Conservation (phyloP, 2,329 filamentous ascomycete species). For the Penicillium janthinellum region DNA sequence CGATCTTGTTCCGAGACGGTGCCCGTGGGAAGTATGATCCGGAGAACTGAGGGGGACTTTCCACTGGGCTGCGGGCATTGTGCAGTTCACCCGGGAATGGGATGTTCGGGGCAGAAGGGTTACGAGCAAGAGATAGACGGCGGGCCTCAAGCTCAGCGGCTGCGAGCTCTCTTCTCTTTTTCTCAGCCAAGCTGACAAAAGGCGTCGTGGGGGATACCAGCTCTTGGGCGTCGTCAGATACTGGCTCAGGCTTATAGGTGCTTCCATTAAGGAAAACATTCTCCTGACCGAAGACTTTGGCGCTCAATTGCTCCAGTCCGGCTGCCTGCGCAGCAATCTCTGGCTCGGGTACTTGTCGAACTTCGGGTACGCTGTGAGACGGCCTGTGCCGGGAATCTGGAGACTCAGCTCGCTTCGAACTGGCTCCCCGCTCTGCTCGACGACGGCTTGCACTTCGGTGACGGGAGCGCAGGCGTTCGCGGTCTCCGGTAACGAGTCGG, state of each 20-base stretch:
- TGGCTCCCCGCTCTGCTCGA: constrained; percentile 45
- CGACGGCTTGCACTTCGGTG: constrained; percentile 56
- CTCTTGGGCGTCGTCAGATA: constrained; percentile 28
- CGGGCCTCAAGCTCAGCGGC: constrained; percentile 87
- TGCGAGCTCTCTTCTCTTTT: constrained; percentile 71
- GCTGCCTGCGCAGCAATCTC: constrained; percentile 13
- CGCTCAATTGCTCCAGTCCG: constrained; percentile 8
- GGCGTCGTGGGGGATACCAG: constrained; percentile 25
- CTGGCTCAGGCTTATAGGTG: constrained; percentile 11
- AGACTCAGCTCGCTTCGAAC: constrained; percentile 49
- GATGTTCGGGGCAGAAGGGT: constrained; percentile 78
- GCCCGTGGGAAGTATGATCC: constrained; percentile 37
- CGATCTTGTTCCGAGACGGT: constrained; percentile 33
- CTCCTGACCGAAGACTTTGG: constrained; percentile 7
- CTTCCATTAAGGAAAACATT: constrained; percentile 11
- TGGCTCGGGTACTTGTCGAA: constrained; percentile 32
- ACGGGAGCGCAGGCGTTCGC: constrained; percentile 50
- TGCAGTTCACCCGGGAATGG: constrained; percentile 66
- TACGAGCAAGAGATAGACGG: constrained; percentile 76
- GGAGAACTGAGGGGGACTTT: constrained; percentile 45
- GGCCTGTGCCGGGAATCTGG: constrained; percentile 46
- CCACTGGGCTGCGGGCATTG: constrained; percentile 45
- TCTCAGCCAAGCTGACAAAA: constrained; percentile 56
- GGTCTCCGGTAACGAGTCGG: constrained; percentile 47
- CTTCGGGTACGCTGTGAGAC: constrained; percentile 38